Base-by-base conservation (phyloP, 2,329 filamentous ascomycete species). In the Penicillium psychrosexuale region DNA sequence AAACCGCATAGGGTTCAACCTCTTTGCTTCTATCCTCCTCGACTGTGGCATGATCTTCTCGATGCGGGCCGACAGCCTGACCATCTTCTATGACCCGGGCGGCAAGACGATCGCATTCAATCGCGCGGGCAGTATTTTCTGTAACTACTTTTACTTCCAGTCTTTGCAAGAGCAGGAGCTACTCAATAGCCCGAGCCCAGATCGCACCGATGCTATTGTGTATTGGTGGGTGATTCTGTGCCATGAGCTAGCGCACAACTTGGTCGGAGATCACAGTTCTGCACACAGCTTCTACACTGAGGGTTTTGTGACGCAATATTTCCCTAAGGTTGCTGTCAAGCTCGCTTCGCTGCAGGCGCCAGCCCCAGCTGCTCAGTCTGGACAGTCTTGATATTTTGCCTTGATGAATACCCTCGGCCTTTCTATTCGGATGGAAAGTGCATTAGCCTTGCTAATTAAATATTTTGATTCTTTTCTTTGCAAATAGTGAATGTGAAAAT, bases 171-270 rank as follows among this genome's bases (percentile, higher is more conserved):
- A 84, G 42, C 66, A 75, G 13, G 72, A 78, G 59, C 71, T 84
- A 45, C 68, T 72, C 19, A 61, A 67, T 22, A 69, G 63, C 57
- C 62, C 61, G 46, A 75, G 54, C 46, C 70, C 68, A 45, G 82
- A 77, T 15, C 84, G 78, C 69, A 79, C 84, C 4, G 88, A 94
- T 57, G 90, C 90, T 3, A 78, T 85, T 54, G 83, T 88, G 1
- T 96, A 92, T 79, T 97, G 93, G 93, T 97, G 89, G 84, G 89
- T 96, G 60, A 91, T 94, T n/a, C 72, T 97, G 58, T 95, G 91
- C 59, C 94, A 99, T 71, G 95, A 99, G 76, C 76, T 99, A 72
- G 92, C 94, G 55, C 94, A 99, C 75, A 99, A 99, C 70, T 76
- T 99, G 51, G 90, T 96, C 8, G 75, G 77, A 36, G 82, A 85